phyloP scores from a whole-genome alignment of 2,329 filamentous ascomycete species.

The Microdochium bolleyi region DNA sequence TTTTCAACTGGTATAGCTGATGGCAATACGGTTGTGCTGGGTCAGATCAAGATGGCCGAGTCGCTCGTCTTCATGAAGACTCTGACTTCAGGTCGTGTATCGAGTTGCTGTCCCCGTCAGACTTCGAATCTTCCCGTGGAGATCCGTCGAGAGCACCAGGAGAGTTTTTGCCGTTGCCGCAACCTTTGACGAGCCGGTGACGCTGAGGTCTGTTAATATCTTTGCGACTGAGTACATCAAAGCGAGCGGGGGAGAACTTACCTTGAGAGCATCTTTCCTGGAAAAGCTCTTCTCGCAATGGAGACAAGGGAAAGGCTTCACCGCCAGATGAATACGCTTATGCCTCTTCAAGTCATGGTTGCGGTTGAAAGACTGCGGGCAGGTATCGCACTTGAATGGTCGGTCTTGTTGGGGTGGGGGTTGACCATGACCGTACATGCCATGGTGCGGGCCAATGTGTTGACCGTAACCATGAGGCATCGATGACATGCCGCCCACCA shows the following conservation, averaged over 20 bases:
- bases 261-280: conserved; percentile 93
- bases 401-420: conserved; percentile 57
- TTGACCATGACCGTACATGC: conserved; percentile 50
- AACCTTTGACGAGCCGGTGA: conserved; percentile 58
- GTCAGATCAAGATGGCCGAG: too few relatives aligned
- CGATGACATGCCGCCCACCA: conserved; percentile 55
- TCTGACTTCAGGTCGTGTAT: background rate
- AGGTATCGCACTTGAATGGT: conserved; percentile 91
- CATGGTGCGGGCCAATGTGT: conserved; percentile 35
- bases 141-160: conserved; percentile 11
- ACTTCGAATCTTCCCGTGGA: conserved; percentile 12
- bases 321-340: conserved; percentile 87
- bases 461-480: conserved; percentile 47
- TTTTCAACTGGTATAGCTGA: background rate
- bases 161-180: conserved; percentile 32
- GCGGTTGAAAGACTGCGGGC: conserved; percentile 86
- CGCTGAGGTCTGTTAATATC: conserved; percentile 32
- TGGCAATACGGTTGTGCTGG: too few relatives aligned
- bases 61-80: background rate
- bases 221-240: background rate
- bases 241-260: conserved; percentile 30
- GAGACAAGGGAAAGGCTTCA: conserved; percentile 90
- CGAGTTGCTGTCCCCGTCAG: conserved; percentile 8
- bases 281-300: conserved; percentile 97
- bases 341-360: conserved; percentile 96